These are phyloP conservation scores for Radiomyces spectabilis DNA, from an alignment of 192 early-diverging fungal species.

Conservation along the genomic window DNA sequence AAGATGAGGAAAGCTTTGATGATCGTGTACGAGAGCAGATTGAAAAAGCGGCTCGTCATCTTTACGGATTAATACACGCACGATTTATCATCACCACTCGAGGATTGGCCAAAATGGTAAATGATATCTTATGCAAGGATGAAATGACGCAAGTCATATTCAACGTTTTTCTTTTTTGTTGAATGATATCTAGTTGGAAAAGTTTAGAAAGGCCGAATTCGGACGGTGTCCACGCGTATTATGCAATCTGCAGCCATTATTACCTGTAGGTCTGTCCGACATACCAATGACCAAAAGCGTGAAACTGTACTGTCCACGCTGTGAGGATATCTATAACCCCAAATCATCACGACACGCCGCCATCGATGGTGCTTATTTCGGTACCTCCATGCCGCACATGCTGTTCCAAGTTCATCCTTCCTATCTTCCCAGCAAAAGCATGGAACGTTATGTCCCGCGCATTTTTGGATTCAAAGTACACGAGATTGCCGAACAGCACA, in stretches of 20 bases:
- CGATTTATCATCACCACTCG: constrained; percentile 90
- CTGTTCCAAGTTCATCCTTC: constrained; percentile 87
- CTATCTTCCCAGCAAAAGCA: constrained; percentile 66
- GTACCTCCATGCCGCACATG: constrained; percentile 94
- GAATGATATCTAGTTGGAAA: constrained; percentile 56
- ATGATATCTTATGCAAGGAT: background rate
- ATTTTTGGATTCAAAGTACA: constrained; percentile 99
- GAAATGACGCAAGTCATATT: background rate
- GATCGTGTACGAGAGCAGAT: constrained; percentile 73
- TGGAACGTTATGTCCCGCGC: constrained; percentile 86
- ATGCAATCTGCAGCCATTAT: constrained; percentile 82
- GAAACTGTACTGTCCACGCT: constrained; percentile 92
- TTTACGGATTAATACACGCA: constrained; percentile 98
- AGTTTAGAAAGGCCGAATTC: constrained; percentile 89
- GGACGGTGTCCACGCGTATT: constrained; percentile 94
- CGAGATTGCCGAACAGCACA: constrained; percentile 75
- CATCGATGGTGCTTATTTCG: constrained; percentile 96
- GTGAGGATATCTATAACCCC: constrained; percentile 96
- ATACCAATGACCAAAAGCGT: constrained; percentile 76
- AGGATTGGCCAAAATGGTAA: constrained; percentile 89
- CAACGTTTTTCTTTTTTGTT: background rate
- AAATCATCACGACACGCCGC: constrained; percentile 75
- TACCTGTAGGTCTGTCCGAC: constrained; percentile 89
- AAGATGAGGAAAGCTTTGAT: constrained; percentile 58
- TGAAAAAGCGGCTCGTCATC: constrained; percentile 80